phyloP scores from a whole-genome alignment of 257 asterid genomes.

The Eucommia ulmoides region DNA sequence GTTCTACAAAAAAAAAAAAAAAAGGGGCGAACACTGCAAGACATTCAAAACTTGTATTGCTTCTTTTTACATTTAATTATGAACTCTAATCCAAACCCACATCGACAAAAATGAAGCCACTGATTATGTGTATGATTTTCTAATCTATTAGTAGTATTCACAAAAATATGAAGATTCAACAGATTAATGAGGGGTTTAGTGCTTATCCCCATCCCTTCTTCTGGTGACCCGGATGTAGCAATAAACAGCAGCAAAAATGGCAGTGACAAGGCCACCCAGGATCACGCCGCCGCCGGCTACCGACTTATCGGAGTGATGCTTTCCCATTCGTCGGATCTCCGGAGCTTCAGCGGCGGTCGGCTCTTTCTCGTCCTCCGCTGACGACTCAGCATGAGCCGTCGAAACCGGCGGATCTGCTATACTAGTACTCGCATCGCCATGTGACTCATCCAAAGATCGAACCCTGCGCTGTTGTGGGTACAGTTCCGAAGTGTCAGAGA shows the following conservation, averaged over 20 bases:
- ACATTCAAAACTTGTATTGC: too few relatives aligned
- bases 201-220: not conserved
- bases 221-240: constrained; percentile 62
- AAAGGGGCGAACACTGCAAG: too few relatives aligned
- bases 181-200: not conserved
- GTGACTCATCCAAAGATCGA: constrained; percentile 14
- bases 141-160: too few relatives aligned
- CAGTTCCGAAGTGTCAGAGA: not conserved
- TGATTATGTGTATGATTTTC: too few relatives aligned
- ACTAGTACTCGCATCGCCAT: constrained; percentile 9
- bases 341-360: constrained; percentile 33
- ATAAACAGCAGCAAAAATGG: constrained; percentile 50
- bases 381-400: constrained; percentile 1
- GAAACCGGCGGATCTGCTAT: constrained; percentile 39
- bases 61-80: too few relatives aligned
- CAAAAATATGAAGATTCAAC: too few relatives aligned
- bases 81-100: too few relatives aligned
- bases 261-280: constrained; percentile 71
- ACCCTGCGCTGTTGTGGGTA: constrained; percentile 1
- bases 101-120: too few relatives aligned
- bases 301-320: constrained; percentile 43
- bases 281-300: constrained; percentile 67
- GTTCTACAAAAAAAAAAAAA: too few relatives aligned
- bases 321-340: constrained; percentile 19
- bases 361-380: constrained; percentile 9